A percentile compares a stretch with the other conserved stretches of the same genome.
These are phyloP conservation scores for Panellus pusillus DNA, from an alignment of 768 basidiomycete genomes.

Conservation along the genomic window DNA sequence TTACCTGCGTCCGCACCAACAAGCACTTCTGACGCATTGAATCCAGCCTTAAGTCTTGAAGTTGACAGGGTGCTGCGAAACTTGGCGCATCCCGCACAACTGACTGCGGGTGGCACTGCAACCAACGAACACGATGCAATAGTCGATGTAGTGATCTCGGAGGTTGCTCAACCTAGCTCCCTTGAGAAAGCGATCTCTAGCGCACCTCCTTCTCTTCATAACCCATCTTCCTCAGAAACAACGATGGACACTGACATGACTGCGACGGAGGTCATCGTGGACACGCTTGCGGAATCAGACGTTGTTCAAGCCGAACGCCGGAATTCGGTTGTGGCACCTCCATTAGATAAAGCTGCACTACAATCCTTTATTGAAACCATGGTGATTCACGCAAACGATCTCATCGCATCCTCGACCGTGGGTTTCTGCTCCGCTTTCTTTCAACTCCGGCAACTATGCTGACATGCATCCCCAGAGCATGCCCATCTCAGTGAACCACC, in stretches of 20 bases:
- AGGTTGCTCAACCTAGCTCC: not conserved
- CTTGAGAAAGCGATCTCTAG: conserved; percentile 4
- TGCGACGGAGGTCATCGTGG: not conserved
- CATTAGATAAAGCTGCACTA: not conserved
- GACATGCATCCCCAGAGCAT: not conserved
- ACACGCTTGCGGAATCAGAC: conserved; percentile 1
- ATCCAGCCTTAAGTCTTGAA: conserved; percentile 1
- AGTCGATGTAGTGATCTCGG: not conserved
- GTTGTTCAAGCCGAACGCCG: not conserved
- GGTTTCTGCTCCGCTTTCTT: too few species aligned
- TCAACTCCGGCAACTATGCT: not conserved
- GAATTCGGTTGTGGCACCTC: too few species aligned
- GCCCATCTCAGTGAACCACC: too few species aligned
- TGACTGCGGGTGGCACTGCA: not conserved
- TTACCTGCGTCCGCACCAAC: too few species aligned
- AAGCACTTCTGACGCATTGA: not conserved
- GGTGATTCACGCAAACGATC: conserved; percentile 6
- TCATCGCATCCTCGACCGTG: not conserved
- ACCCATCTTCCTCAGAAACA: not conserved
- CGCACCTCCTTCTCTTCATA: not conserved
- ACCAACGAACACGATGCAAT: not conserved
- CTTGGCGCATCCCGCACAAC: not conserved
- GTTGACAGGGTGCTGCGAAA: conserved; percentile 10
- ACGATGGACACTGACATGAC: not conserved
- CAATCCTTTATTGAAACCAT: conserved; percentile 3